Percentiles rank a stretch among this genome's conserved stretches.
Evolutionary conservation across 2,329 filamentous ascomycete species (phyloP).

Genomic region (Apiospora saccharicola): DNA sequence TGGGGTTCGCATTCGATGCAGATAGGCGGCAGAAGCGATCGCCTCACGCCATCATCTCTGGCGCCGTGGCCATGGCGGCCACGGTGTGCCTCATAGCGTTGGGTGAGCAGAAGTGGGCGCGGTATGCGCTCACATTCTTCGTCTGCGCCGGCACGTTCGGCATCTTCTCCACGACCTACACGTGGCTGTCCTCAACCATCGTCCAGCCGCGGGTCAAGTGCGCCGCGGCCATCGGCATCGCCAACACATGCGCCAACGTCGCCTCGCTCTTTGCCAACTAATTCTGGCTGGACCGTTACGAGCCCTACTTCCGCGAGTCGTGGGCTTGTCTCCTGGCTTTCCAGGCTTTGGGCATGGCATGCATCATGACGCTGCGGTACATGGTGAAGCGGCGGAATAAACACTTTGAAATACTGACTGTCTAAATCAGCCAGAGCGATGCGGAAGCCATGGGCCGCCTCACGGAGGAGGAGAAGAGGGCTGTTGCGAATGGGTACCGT

Average conservation of each 20-base stretch:
- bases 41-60: slow-evolving; percentile 53
- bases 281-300: slow-evolving; percentile 44
- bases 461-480: slow-evolving; percentile 12
- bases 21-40: slow-evolving; percentile 55
- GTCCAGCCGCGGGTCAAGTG: slow-evolving; percentile 57
- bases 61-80: slow-evolving; percentile 49
- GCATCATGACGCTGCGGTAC: slow-evolving; percentile 7
- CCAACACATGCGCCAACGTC: slow-evolving; percentile 42
- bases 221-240: slow-evolving; percentile 51
- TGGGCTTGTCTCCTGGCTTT: slow-evolving; percentile 40
- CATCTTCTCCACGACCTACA: slow-evolving; percentile 53
- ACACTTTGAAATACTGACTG: not conserved
- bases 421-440: not conserved
- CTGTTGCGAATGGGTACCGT: slow-evolving; percentile 8
- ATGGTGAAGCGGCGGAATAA: slow-evolving; percentile 10
- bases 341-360: slow-evolving; percentile 28
- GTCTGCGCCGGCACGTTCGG: slow-evolving; percentile 44
- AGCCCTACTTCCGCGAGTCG: slow-evolving; percentile 43
- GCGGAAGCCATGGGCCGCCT: slow-evolving; percentile 1
- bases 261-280: slow-evolving; percentile 50
- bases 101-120: slow-evolving; percentile 18
- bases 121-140: slow-evolving; percentile 32
- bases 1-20: slow-evolving; percentile 48
- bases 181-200: slow-evolving; percentile 50
- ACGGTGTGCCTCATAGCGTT: slow-evolving; percentile 24